Evolutionary conservation across 2,329 filamentous ascomycete genomes (phyloP), one percentile per base, ranked within the genome.

Genomic region (Aspergillus thermomutatus): DNA sequence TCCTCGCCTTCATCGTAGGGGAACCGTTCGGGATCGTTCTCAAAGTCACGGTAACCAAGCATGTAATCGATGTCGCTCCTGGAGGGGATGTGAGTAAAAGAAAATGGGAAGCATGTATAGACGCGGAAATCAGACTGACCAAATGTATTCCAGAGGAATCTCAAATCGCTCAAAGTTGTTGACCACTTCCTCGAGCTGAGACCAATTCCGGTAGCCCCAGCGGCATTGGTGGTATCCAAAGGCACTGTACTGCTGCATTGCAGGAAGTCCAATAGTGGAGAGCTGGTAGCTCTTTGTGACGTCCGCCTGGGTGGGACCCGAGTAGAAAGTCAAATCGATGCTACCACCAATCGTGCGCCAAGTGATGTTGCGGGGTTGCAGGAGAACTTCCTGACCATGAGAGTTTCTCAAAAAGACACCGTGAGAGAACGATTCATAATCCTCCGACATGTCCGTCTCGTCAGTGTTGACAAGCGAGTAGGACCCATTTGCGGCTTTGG

Each of bases 181-280:
- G 31, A 83, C 77, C 10, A 84, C 79, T 61, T 82, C 82, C 60
- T 87, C 81, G 3, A 91, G 68, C 27, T 84, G 80, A 1, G 83
- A 82, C 85, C 88, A 91, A 65, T 90, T 91, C 41, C 81, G 77
- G 69, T 94, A 94, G 0, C 90, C 91, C 86, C 90, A 94, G 57
- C 89, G 82, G 65, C 90, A 93, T 69, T 95, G 90, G 62, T 95
- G 91, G 69, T 83, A 93, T 0, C 91, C 91, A 58, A 95, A 85
- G 0, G 87, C 85, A 80, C 85, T 93, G 75, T 94, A 94, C 63
- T 89, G 87, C 68, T 92, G 88, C 84, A 93, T 87, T 0, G 86
- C 86, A 1, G 90, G 90, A 4, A 90, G 76, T 0, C 90, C 90
- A 52, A 87, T 78, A 1, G 87, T 83, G 53, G 82, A 86, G 55